These are phyloP conservation scores for Saccharomyces hybrid DNA, from an alignment of 1,139 yeast species.

Conservation along the genomic window DNA sequence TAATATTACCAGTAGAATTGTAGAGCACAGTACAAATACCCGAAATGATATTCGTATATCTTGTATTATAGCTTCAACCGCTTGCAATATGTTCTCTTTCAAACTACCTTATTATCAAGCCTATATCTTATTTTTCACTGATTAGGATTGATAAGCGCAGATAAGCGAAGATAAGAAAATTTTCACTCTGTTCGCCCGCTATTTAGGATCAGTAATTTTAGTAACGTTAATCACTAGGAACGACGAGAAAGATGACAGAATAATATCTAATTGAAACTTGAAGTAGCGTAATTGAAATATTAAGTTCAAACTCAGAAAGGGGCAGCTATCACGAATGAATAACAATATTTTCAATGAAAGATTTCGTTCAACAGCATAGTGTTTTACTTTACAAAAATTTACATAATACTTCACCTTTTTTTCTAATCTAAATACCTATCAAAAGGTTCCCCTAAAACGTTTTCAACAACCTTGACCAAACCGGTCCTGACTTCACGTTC, in stretches of 20 bases:
- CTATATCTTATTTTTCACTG: not conserved
- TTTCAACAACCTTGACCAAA: conserved; percentile 86
- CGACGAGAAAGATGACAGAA: not conserved
- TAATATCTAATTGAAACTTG: not conserved
- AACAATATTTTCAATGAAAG: not conserved
- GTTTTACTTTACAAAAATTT: not conserved
- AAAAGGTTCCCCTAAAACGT: conserved; percentile 88
- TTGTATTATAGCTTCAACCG: not conserved
- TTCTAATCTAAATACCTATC: conserved; percentile 72
- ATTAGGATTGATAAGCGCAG: conserved; percentile 1
- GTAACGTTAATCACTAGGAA: not conserved
- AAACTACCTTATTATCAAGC: not conserved
- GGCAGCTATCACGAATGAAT: not conserved
- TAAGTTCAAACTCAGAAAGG: not conserved
- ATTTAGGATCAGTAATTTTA: conserved; percentile 6
- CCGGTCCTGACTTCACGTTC: conserved; percentile 89
- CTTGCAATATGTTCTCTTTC: not conserved
- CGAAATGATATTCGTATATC: not conserved
- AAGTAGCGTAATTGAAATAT: not conserved
- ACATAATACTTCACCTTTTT: not conserved
- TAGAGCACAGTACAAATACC: not conserved
- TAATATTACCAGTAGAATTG: not conserved
- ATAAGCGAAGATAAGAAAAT: not conserved
- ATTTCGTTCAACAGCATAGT: not conserved
- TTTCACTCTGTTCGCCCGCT: not conserved